phyloP scores from a whole-genome alignment of 2,329 filamentous ascomycete species.

The Epichloe elymi region DNA sequence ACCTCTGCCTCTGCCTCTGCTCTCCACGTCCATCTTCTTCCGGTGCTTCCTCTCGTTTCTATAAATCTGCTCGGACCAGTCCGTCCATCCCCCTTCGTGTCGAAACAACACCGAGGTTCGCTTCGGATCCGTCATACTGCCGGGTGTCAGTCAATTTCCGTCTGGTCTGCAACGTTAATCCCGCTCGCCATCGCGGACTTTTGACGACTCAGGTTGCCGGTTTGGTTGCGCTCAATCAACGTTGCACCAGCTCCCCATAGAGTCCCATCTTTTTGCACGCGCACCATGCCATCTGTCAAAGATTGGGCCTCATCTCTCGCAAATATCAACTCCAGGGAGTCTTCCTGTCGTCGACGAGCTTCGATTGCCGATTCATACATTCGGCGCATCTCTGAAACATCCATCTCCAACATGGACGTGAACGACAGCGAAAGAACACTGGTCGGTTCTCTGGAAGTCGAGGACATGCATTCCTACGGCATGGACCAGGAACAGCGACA shows the following conservation, averaged over 20 bases:
- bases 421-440: conserved; percentile 6
- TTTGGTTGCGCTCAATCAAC: neutral
- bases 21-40: too few relatives aligned
- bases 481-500: neutral
- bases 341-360: neutral
- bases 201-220: too few relatives aligned
- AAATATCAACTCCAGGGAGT: neutral
- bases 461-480: neutral
- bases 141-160: too few relatives aligned
- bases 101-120: too few relatives aligned
- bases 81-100: too few relatives aligned
- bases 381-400: neutral
- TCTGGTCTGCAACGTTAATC: too few relatives aligned
- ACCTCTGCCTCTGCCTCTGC: neutral
- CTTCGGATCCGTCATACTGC: too few relatives aligned
- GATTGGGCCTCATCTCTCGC: conserved; percentile 1
- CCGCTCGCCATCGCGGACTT: too few relatives aligned
- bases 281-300: conserved; percentile 4
- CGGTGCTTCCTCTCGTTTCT: too few relatives aligned
- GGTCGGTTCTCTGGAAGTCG: neutral
- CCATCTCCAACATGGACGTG: neutral
- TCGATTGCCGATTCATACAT: neutral
- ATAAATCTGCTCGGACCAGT: too few relatives aligned
- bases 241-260: neutral
- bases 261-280: neutral